Evolutionary conservation across 257 asterid species (phyloP).

Genomic region (Solanum bulbocastanum): DNA sequence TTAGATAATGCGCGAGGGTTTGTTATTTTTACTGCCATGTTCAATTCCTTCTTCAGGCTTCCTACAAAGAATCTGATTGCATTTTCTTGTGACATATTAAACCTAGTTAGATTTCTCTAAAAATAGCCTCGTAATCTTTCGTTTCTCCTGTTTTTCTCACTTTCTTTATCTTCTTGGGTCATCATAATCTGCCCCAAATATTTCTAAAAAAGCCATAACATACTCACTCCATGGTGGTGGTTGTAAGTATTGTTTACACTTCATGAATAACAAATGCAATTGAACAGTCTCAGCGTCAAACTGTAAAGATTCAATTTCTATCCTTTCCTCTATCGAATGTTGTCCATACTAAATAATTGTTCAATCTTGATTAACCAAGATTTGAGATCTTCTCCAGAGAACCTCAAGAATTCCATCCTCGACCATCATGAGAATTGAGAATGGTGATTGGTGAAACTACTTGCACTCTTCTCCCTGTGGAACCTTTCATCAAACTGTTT

Average conservation of each 20-base stretch:
- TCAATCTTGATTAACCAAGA: background rate
- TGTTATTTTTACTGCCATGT: background rate
- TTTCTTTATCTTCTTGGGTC: background rate
- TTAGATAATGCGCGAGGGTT: background rate
- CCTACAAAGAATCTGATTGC: background rate
- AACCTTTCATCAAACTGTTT: background rate
- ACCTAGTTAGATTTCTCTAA: background rate
- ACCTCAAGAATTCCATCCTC: background rate
- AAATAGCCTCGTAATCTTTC: too few relatives aligned
- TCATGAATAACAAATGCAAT: background rate
- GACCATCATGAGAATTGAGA: background rate
- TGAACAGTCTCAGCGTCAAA: background rate
- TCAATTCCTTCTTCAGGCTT: background rate
- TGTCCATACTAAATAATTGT: background rate
- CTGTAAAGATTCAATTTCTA: background rate
- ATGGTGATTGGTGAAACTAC: background rate
- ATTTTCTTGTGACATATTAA: too few relatives aligned
- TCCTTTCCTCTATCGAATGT: background rate
- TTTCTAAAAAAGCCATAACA: fast-evolving
- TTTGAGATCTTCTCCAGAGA: background rate
- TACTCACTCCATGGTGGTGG: background rate
- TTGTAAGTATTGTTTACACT: background rate
- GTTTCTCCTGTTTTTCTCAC: too few relatives aligned
- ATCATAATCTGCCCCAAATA: too few relatives aligned
- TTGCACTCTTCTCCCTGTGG: background rate